Percentiles rank a stretch among this genome's conserved stretches.
phyloP scores from a whole-genome alignment of 257 asterid genomes.

The Marsdenia floribunda region DNA sequence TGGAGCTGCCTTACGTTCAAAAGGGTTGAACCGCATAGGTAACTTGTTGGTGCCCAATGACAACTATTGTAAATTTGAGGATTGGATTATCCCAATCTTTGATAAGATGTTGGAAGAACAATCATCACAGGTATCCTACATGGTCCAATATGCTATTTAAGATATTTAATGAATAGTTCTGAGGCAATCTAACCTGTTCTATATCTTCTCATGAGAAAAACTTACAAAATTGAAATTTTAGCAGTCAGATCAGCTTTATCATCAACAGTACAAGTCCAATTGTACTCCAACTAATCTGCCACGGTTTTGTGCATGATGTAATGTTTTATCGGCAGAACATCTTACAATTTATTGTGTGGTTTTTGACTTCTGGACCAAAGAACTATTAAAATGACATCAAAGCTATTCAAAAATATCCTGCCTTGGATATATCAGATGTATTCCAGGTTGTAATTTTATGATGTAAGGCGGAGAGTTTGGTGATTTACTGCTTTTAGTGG shows the following conservation, averaged over 20 bases:
- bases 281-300: not conserved
- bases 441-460: not conserved
- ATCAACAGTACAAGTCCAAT: not conserved
- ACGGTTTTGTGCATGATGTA: not conserved
- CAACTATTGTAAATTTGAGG: slow-evolving; percentile 93
- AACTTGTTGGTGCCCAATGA: slow-evolving; percentile 90
- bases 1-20: slow-evolving; percentile 74
- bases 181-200: not conserved
- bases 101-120: slow-evolving; percentile 90
- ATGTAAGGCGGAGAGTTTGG: not conserved
- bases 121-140: slow-evolving; percentile 44
- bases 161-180: not conserved
- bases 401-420: not conserved
- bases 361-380: not conserved
- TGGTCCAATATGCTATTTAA: not conserved
- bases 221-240: not conserved
- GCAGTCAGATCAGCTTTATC: not conserved
- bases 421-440: not conserved
- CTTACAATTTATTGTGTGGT: not conserved
- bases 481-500: not conserved
- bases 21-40: slow-evolving; percentile 91
- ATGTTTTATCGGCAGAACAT: not conserved
- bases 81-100: slow-evolving; percentile 88
- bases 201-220: not conserved
- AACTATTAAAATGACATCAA: not conserved